Conservation (phyloP, 768 basidiomycete genomes). For the Collybia sp. region DNA sequence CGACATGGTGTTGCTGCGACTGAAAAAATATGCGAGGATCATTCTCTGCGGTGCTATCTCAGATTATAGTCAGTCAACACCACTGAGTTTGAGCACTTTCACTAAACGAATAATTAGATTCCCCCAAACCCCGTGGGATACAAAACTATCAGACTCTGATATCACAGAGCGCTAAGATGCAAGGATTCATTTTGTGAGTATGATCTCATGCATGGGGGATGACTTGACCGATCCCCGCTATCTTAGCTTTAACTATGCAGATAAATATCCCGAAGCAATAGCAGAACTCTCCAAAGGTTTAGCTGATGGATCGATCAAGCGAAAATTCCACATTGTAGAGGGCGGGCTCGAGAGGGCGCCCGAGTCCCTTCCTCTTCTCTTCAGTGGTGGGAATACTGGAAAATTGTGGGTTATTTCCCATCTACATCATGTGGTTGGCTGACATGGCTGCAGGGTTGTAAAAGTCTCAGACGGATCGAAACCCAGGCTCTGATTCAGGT, state of each 20-base stretch:
- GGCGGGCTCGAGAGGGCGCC: slow-evolving; percentile 72
- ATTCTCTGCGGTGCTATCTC: slow-evolving; percentile 90
- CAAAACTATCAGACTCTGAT: slow-evolving; percentile 68
- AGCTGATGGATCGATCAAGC: slow-evolving; percentile 65
- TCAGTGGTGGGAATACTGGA: slow-evolving; percentile 72
- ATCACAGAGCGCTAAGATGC: slow-evolving; percentile 68
- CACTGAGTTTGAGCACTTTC: not conserved
- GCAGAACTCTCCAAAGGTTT: slow-evolving; percentile 55
- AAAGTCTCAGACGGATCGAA: not conserved
- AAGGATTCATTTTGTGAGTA: slow-evolving; percentile 79
- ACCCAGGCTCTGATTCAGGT: not conserved
- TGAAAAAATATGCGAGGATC: slow-evolving; percentile 78
- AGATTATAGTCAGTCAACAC: slow-evolving; percentile 56
- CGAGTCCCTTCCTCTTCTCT: slow-evolving; percentile 63
- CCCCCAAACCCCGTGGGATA: slow-evolving; percentile 58
- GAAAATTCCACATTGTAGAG: slow-evolving; percentile 75
- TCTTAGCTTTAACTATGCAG: slow-evolving; percentile 69
- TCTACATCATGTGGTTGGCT: slow-evolving; percentile 9
- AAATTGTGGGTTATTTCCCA: slow-evolving; percentile 47
- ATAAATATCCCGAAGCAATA: slow-evolving; percentile 54
- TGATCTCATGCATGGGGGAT: not conserved
- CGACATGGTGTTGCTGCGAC: slow-evolving; percentile 66
- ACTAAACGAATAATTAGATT: slow-evolving; percentile 33
- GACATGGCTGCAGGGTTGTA: slow-evolving; percentile 6
- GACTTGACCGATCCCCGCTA: not conserved